Percentiles rank a stretch among this genome's conserved stretches.
Evolutionary conservation across 208 protist species (phyloP).

Genomic region (Vickermania ingenoplastis): DNA sequence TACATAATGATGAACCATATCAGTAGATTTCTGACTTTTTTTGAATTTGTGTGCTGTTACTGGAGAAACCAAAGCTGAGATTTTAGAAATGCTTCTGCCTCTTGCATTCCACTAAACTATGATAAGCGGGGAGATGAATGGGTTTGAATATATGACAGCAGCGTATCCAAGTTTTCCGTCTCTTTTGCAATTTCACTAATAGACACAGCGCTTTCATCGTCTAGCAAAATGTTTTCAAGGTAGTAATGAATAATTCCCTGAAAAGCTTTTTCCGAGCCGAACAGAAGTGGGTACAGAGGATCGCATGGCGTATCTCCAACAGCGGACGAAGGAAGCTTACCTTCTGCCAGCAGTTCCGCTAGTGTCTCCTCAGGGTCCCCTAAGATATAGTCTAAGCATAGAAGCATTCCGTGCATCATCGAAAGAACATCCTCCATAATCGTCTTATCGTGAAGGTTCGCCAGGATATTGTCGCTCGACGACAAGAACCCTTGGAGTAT

Average conservation of each 20-base stretch:
- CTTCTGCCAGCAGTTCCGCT: background rate
- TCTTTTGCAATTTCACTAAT: slow-evolving; percentile 17
- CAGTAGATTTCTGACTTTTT: no score
- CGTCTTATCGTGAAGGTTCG: slow-evolving; percentile 32
- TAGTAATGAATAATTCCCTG: slow-evolving; percentile 8
- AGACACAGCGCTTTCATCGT: slow-evolving; percentile 15
- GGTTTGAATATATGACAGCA: slow-evolving; percentile 16
- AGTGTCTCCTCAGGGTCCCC: slow-evolving; percentile 25
- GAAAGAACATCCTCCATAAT: slow-evolving; percentile 57
- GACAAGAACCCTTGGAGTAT: slow-evolving; percentile 70
- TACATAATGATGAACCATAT: no score
- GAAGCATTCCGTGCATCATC: slow-evolving; percentile 51
- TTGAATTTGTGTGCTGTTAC: no score
- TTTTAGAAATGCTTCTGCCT: no score
- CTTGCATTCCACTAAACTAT: no score
- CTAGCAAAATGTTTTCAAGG: slow-evolving; percentile 6
- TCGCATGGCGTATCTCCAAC: no score
- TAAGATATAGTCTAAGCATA: slow-evolving; percentile 72
- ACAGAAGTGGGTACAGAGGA: no score
- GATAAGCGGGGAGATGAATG: no score
- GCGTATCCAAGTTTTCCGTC: slow-evolving; percentile 24
- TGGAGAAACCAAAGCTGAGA: no score
- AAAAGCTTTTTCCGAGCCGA: background rate
- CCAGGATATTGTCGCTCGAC: slow-evolving; percentile 61
- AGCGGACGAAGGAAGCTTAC: background rate